Percentiles rank a stretch among this genome's conserved stretches.
These are phyloP conservation scores for Hericium alpestre DNA, from an alignment of 768 basidiomycete species.

Conservation along the genomic window DNA sequence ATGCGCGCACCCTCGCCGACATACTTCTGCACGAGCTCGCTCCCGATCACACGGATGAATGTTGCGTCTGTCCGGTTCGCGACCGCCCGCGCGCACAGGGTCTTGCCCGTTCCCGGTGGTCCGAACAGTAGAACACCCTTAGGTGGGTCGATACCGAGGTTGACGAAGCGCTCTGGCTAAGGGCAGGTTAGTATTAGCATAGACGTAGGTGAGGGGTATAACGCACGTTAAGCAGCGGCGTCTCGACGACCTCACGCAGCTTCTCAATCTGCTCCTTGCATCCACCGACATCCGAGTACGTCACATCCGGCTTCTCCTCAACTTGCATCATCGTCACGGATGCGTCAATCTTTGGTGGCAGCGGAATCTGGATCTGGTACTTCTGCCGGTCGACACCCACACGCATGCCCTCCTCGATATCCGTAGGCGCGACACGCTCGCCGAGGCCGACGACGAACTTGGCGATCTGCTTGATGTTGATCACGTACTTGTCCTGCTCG, in stretches of 20 bases:
- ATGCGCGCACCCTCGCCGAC: slow-evolving; percentile 98
- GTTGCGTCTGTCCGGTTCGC: slow-evolving; percentile 98
- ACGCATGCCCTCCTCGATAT: slow-evolving; percentile 99
- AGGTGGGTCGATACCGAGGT: slow-evolving; percentile 96
- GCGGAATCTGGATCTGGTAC: slow-evolving; percentile 97
- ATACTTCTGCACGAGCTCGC: slow-evolving; percentile 99
- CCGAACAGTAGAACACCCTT: slow-evolving; percentile 96
- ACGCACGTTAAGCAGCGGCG: slow-evolving; percentile 83
- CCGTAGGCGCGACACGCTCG: slow-evolving; percentile 92
- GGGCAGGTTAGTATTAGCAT: neutral
- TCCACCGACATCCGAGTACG: slow-evolving; percentile 94
- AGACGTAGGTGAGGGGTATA: neutral
- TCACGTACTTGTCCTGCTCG: slow-evolving; percentile 98
- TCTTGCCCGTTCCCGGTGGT: slow-evolving; percentile 97
- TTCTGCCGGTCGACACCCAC: slow-evolving; percentile 95
- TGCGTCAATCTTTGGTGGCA: slow-evolving; percentile 98
- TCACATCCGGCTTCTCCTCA: slow-evolving; percentile 96
- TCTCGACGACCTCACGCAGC: slow-evolving; percentile 94
- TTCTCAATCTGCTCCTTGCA: slow-evolving; percentile 99
- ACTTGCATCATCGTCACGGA: slow-evolving; percentile 99
- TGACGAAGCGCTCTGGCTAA: slow-evolving; percentile 97
- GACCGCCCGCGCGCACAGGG: slow-evolving; percentile 94
- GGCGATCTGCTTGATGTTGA: slow-evolving; percentile 98
- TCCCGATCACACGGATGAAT: slow-evolving; percentile 98
- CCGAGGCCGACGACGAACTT: slow-evolving; percentile 98